A percentile compares a stretch with the other conserved stretches of the same genome.
phyloP scores from a whole-genome alignment of 805 yeast species.

The Metschnikowia chrysomelidarum region DNA sequence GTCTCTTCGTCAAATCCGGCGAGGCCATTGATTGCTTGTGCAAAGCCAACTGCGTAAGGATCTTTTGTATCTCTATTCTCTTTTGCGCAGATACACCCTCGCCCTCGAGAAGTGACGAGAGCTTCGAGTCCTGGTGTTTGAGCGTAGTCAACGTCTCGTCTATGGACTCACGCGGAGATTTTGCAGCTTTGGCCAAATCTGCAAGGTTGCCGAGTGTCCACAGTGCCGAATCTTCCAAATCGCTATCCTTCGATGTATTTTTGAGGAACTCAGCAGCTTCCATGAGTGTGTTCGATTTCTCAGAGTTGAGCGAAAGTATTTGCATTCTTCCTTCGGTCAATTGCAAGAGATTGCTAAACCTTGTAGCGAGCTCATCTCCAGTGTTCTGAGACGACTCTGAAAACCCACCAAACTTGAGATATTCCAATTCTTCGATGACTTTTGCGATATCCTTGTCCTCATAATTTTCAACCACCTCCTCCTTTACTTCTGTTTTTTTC shows the following conservation, averaged over 20 bases:
- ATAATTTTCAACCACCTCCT: neutral
- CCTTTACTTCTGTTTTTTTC: neutral
- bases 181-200: conserved; percentile 10
- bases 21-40: conserved; percentile 15
- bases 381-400: conserved; percentile 3
- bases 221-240: conserved; percentile 12
- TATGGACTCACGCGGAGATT: conserved; percentile 1
- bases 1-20: conserved; percentile 20
- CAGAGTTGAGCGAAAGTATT: conserved; percentile 23
- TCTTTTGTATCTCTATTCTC: conserved; percentile 24
- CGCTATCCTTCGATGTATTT: conserved; percentile 3
- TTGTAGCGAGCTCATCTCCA: conserved; percentile 13
- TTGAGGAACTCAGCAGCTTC: conserved; percentile 11
- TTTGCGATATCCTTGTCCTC: conserved; percentile 10
- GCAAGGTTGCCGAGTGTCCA: conserved; percentile 20
- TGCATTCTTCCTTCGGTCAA: conserved; percentile 26
- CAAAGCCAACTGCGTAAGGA: conserved; percentile 26
- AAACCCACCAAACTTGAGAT: conserved; percentile 21
- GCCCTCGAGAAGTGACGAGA: conserved; percentile 11
- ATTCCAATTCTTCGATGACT: conserved; percentile 1
- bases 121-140: conserved; percentile 4
- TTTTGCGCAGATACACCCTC: conserved; percentile 18
- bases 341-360: conserved; percentile 24
- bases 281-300: conserved; percentile 14
- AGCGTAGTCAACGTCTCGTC: conserved; percentile 3